Evolutionary conservation across 331 rosid species (phyloP).

Genomic region (Acacia pycnantha): DNA sequence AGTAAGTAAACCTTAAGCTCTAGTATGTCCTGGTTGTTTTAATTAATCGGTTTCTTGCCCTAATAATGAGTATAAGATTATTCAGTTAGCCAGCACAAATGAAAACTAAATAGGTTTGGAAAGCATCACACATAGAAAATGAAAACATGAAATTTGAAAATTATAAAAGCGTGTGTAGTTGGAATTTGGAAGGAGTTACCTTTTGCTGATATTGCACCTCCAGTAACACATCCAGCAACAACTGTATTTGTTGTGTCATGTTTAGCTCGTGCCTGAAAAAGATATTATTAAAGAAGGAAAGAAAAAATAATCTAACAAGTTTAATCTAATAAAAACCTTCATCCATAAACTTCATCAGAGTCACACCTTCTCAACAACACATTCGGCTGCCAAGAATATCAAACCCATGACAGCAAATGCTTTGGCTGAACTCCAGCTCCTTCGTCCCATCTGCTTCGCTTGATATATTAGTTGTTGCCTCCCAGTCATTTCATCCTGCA

Average conservation of each 20-base stretch:
- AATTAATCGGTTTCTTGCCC: background rate
- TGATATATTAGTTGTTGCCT: slow-evolving; percentile 67
- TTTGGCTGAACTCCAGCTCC: slow-evolving; percentile 92
- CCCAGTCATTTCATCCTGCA: slow-evolving; percentile 79
- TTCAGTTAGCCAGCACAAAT: background rate
- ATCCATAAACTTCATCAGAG: slow-evolving; percentile 21
- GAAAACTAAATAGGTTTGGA: background rate
- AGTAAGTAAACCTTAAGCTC: background rate
- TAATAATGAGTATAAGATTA: background rate
- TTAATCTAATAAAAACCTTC: slow-evolving; percentile 19
- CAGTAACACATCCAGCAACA: slow-evolving; percentile 89
- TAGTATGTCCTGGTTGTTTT: background rate
- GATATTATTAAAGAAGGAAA: slow-evolving; percentile 11
- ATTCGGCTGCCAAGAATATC: slow-evolving; percentile 87
- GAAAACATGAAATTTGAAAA: background rate
- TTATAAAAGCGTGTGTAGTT: background rate
- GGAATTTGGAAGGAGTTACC: slow-evolving; percentile 42
- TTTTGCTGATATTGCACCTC: slow-evolving; percentile 85
- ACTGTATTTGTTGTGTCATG: slow-evolving; percentile 81
- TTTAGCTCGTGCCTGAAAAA: slow-evolving; percentile 75
- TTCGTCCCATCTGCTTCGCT: slow-evolving; percentile 91
- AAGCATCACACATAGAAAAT: background rate
- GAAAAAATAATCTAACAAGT: slow-evolving; percentile 18
- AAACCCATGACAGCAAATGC: slow-evolving; percentile 96
- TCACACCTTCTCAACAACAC: slow-evolving; percentile 83